These are phyloP conservation scores for Colletotrichum viniferum DNA, from an alignment of 2,329 filamentous ascomycete species.

Conservation along the genomic window DNA sequence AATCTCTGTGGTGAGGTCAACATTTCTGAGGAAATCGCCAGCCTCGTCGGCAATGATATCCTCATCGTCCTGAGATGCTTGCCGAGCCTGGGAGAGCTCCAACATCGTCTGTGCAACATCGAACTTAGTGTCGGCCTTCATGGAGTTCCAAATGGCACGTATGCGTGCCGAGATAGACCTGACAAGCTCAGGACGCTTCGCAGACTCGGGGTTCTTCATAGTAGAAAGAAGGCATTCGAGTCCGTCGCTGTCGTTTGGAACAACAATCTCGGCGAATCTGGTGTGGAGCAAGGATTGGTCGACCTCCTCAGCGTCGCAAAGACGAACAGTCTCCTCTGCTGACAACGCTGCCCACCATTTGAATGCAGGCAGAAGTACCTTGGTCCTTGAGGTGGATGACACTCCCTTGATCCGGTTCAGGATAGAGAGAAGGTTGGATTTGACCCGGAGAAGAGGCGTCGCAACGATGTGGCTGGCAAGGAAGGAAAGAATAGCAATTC, in stretches of 20 bases:
- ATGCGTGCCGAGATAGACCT: slow-evolving; percentile 72
- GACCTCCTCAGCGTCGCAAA: slow-evolving; percentile 42
- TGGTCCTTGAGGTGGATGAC: slow-evolving; percentile 70
- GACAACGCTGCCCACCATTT: slow-evolving; percentile 68
- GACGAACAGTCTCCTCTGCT: slow-evolving; percentile 52
- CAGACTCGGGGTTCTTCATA: slow-evolving; percentile 44
- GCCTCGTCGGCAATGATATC: slow-evolving; percentile 61
- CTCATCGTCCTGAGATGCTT: slow-evolving; percentile 33
- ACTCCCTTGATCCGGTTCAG: slow-evolving; percentile 77
- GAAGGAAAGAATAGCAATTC: slow-evolving; percentile 71
- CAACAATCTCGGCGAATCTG: slow-evolving; percentile 54
- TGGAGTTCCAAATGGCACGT: slow-evolving; percentile 71
- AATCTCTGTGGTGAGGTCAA: slow-evolving; percentile 75
- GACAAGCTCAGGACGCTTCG: slow-evolving; percentile 57
- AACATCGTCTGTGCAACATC: slow-evolving; percentile 67
- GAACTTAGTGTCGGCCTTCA: slow-evolving; percentile 68
- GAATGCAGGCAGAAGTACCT: slow-evolving; percentile 77
- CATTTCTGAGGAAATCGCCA: slow-evolving; percentile 72
- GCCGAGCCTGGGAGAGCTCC: slow-evolving; percentile 62
- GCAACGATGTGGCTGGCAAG: slow-evolving; percentile 73
- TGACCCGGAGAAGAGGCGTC: slow-evolving; percentile 72
- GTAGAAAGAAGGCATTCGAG: slow-evolving; percentile 56
- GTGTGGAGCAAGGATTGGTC: slow-evolving; percentile 47
- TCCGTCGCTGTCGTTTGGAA: slow-evolving; percentile 57
- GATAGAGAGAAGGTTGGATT: slow-evolving; percentile 72